Evolutionary conservation across 2,329 filamentous ascomycete genomes (phyloP).

Genomic region (Aspergillus sp.): DNA sequence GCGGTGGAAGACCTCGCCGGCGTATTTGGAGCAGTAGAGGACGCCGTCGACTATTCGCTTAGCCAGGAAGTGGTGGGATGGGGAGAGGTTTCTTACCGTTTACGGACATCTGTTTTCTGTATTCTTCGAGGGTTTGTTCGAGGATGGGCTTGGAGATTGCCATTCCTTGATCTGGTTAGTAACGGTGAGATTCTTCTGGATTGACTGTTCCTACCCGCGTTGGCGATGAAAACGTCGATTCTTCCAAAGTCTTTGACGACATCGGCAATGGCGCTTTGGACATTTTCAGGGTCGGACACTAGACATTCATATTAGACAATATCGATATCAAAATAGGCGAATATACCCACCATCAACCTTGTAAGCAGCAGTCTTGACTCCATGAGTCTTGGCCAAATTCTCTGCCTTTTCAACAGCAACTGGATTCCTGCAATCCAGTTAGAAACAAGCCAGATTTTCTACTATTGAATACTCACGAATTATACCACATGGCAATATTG

Average conservation of each 20-base stretch:
- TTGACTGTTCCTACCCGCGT: slow-evolving; percentile 29
- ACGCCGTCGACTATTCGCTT: slow-evolving; percentile 41
- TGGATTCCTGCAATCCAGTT: slow-evolving; percentile 17
- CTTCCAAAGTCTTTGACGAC: slow-evolving; percentile 38
- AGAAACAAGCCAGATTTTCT: not conserved
- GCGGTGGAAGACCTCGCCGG: slow-evolving; percentile 39
- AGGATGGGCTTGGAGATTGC: slow-evolving; percentile 52
- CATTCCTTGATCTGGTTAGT: slow-evolving; percentile 32
- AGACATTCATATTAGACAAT: not conserved
- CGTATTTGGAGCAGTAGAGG: slow-evolving; percentile 42
- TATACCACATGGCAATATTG: slow-evolving; percentile 39
- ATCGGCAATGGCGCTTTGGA: slow-evolving; percentile 27
- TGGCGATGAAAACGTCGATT: slow-evolving; percentile 42
- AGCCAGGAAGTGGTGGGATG: slow-evolving; percentile 4
- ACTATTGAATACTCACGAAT: slow-evolving; percentile 20
- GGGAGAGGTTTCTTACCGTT: slow-evolving; percentile 44
- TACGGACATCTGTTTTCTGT: slow-evolving; percentile 49
- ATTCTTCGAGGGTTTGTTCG: slow-evolving; percentile 51
- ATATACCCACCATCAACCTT: slow-evolving; percentile 35
- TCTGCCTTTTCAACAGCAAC: slow-evolving; percentile 33
- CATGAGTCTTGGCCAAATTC: slow-evolving; percentile 27
- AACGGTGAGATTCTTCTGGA: not conserved
- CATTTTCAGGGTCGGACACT: slow-evolving; percentile 40
- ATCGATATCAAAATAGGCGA: not conserved
- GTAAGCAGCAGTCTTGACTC: slow-evolving; percentile 38